Evolutionary conservation across 495 filamentous ascomycete genomes (phyloP).

Genomic region (Elasticomyces elasticus): DNA sequence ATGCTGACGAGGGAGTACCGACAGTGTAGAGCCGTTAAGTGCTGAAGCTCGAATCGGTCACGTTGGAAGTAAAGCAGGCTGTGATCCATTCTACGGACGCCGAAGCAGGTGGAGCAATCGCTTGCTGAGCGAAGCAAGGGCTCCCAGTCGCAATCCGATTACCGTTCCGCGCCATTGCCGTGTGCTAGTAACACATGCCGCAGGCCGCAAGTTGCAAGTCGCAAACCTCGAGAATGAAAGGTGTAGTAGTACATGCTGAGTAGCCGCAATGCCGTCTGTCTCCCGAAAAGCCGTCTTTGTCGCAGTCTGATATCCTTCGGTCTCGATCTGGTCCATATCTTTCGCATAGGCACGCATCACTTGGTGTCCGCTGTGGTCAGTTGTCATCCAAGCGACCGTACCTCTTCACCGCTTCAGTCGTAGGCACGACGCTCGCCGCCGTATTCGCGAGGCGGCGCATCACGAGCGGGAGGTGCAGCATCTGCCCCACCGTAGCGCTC

Average conservation of each 20-base stretch:
- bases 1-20: background rate
- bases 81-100: conserved; percentile 15
- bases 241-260: conserved; percentile 15
- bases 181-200: conserved; percentile 17
- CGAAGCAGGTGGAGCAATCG: background rate
- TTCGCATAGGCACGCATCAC: conserved; percentile 1
- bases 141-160: conserved; percentile 2
- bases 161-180: background rate
- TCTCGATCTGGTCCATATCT: conserved; percentile 2
- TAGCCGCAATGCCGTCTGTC: conserved; percentile 11
- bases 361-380: conserved; percentile 13
- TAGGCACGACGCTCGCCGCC: conserved; percentile 16
- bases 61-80: background rate
- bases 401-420: conserved; percentile 16
- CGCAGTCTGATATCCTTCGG: conserved; percentile 8
- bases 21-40: background rate
- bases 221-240: conserved; percentile 6
- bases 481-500: conserved; percentile 17
- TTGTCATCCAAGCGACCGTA: conserved; percentile 14
- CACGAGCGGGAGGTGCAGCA: conserved; percentile 14
- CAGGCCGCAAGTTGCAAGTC: conserved; percentile 7
- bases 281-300: conserved; percentile 11
- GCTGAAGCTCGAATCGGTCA: conserved; percentile 4
- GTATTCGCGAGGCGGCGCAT: conserved; percentile 17
- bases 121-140: background rate